Evolutionary conservation across 768 basidiomycete species (phyloP), one percentile per base, ranked within the genome.

Genomic region (Chiua virens): DNA sequence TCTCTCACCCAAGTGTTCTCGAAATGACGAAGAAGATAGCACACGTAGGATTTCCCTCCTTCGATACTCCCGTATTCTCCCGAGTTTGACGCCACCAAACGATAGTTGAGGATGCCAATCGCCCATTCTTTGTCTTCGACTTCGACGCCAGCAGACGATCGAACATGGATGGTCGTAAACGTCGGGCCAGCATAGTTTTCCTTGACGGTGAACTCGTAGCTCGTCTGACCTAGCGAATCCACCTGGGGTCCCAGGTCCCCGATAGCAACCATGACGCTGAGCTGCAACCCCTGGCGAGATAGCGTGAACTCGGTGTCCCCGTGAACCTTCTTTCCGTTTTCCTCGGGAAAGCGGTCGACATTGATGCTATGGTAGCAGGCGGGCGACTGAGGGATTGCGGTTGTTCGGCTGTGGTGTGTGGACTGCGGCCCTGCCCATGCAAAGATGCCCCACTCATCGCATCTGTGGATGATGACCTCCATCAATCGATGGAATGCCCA

Each of bases 401-500:
- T 53, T 5, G 55, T 58, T 38, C 38, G 49, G 39, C 45, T 42
- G 45, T 56, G 52, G 7, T 59, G 44, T 8, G 49, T 43, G 7
- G 58, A 64, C 4, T 58, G 48, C 2, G 46, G 35, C 7, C 61
- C 55, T 15, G 62, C 55, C 62, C 62, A 64, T 13, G 53, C 62
- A 27, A 63, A 60, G 42, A 64, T 64, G 6, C 50, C 55, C 62
- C 58, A 61, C 18, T 63, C 59, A 27, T 58, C 55, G 9, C 62
- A 64, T 37, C 51, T 52, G 22, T 50, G 50, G 36, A 55, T 52
- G 38, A 63, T 63, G 37, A 61, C 44, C 41, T 61, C 55, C 62
- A 64, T 61, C 39, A 66, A 42, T 21, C 65, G 50, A 46, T 61
- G 45, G 38, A 68, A 66, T 9, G 65, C 65, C 55, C 58, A 59